phyloP scores from a whole-genome alignment of 2,329 filamentous ascomycete species.

The Sphaerulina vaccinii region DNA sequence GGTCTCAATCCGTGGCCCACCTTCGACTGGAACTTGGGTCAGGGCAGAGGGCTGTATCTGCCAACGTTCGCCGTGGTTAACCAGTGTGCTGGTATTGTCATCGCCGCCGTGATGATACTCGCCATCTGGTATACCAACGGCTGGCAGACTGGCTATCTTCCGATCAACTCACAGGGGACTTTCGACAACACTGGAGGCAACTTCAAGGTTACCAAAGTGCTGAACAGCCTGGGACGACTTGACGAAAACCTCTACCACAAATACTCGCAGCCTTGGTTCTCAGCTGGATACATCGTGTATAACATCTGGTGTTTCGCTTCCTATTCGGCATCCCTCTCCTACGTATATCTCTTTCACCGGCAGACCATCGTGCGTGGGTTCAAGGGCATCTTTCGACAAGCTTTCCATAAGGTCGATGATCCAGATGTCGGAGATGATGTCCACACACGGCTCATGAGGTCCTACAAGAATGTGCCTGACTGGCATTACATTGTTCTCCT shows the following conservation, averaged over 20 bases:
- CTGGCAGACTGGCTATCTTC: slow-evolving; percentile 79
- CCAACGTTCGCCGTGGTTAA: slow-evolving; percentile 41
- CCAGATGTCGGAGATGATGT: slow-evolving; percentile 61
- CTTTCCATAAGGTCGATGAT: slow-evolving; percentile 1
- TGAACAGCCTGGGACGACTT: slow-evolving; percentile 73
- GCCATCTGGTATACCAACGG: slow-evolving; percentile 64
- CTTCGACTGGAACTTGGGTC: slow-evolving; percentile 80
- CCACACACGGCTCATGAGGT: slow-evolving; percentile 77
- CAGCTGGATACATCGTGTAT: slow-evolving; percentile 12
- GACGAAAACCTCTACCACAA: slow-evolving; percentile 70
- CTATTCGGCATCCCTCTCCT: slow-evolving; percentile 10
- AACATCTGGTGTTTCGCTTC: slow-evolving; percentile 14
- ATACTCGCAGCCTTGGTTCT: slow-evolving; percentile 66
- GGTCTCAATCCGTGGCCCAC: slow-evolving; percentile 52
- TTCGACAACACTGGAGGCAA: slow-evolving; percentile 79
- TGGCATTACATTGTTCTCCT: slow-evolving; percentile 61
- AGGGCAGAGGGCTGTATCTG: slow-evolving; percentile 59
- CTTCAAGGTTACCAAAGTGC: slow-evolving; percentile 76
- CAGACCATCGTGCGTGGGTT: slow-evolving; percentile 10
- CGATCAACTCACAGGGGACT: slow-evolving; percentile 75
- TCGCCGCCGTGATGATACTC: slow-evolving; percentile 26
- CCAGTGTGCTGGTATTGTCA: slow-evolving; percentile 61
- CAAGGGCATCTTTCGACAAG: slow-evolving; percentile 6
- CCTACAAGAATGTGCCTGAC: slow-evolving; percentile 77
- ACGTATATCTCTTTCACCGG: slow-evolving; percentile 11